These are phyloP conservation scores for Apiotrichum gamsii DNA, from an alignment of 1,284 basidiomycete species.

Conservation along the genomic window DNA sequence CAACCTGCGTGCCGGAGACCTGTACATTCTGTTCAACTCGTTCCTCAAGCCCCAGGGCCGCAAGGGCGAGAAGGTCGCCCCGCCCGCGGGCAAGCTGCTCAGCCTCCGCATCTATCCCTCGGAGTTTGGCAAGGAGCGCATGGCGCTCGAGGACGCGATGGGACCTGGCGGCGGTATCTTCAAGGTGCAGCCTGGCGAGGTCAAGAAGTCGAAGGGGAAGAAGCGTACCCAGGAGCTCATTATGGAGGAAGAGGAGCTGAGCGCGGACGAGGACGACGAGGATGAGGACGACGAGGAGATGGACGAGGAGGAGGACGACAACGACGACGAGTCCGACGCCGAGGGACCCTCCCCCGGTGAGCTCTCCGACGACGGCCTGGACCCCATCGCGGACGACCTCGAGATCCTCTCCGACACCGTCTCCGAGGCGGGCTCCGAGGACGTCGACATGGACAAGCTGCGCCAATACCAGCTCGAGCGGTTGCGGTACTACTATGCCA, in stretches of 20 bases:
- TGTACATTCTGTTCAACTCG: conserved; percentile 90
- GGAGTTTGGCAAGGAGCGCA: conserved; percentile 83
- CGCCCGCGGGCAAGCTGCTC: conserved; percentile 57
- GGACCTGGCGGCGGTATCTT: conserved; percentile 88
- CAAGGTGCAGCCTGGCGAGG: conserved; percentile 18
- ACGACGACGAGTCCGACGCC: conserved; percentile 22
- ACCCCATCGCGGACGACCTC: conserved; percentile 25
- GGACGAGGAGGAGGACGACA: conserved; percentile 29
- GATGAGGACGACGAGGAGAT: conserved; percentile 33
- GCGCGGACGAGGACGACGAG: conserved; percentile 16
- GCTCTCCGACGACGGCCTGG: conserved; percentile 15
- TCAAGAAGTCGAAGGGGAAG: conserved; percentile 16
- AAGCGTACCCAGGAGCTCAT: conserved; percentile 14
- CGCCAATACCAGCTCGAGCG: conserved; percentile 91
- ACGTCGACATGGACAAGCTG: conserved; percentile 73
- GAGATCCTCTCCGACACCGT: conserved; percentile 39
- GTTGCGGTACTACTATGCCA: conserved; percentile 94
- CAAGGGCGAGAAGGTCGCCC: conserved; percentile 39
- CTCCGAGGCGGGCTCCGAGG: conserved; percentile 53
- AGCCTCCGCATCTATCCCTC: conserved; percentile 83
- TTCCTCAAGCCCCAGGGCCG: conserved; percentile 52
- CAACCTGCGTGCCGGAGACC: conserved; percentile 79
- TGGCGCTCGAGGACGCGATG: conserved; percentile 80
- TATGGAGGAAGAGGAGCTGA: conserved; percentile 11
- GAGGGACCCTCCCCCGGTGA: conserved; percentile 55